Conservation (phyloP, 31 red algal species). For the Asparagopsis taxiformis region DNA sequence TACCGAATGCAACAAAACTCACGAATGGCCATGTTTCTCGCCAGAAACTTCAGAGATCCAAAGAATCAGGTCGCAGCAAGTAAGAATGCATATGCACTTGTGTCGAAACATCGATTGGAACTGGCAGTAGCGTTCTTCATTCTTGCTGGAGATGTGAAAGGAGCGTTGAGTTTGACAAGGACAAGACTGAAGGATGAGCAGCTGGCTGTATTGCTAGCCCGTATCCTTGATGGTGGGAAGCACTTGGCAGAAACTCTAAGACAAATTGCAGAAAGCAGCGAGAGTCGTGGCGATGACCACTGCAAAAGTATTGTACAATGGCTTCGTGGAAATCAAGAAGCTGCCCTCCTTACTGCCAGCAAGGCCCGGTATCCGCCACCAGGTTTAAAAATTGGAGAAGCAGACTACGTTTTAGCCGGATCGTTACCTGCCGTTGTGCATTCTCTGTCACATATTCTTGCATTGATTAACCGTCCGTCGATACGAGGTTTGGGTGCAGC, state of each 20-base stretch:
- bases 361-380: conserved; percentile 19
- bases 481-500: conserved; percentile 24
- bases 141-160: conserved; percentile 51
- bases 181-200: conserved; percentile 63
- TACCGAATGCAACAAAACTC: conserved; percentile 58
- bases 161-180: conserved; percentile 48
- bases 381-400: not conserved
- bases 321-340: conserved; percentile 57
- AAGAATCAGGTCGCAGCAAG: conserved; percentile 66
- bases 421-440: conserved; percentile 47
- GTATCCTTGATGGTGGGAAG: conserved; percentile 40
- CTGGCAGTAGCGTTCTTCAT: conserved; percentile 88
- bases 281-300: conserved; percentile 42
- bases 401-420: conserved; percentile 18
- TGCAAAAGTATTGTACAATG: conserved; percentile 70
- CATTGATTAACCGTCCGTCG: conserved; percentile 39
- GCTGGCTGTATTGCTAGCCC: conserved; percentile 72
- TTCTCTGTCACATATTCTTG: conserved; percentile 51
- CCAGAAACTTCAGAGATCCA: conserved; percentile 41
- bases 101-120: conserved; percentile 81
- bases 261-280: not conserved
- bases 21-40: conserved; percentile 59
- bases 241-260: conserved; percentile 16
- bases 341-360: conserved; percentile 34
- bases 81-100: conserved; percentile 87